Conservation (phyloP, 148 eudicot genomes). For the Pouteria glomerata region DNA sequence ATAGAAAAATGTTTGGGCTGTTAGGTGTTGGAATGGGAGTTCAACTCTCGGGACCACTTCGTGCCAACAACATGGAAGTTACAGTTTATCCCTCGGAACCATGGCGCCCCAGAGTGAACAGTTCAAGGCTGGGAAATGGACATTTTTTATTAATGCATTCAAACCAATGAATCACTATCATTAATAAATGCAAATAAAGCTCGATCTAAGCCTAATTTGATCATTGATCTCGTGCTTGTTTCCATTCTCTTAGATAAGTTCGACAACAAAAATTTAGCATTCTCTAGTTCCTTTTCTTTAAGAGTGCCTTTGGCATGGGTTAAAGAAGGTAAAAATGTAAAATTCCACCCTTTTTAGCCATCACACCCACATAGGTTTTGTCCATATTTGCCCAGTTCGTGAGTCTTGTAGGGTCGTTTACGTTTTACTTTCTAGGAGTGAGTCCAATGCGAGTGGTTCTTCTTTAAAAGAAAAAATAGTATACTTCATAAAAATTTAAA, state of each 20-base stretch:
- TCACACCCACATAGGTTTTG: too few relatives aligned
- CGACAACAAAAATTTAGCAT: neutral
- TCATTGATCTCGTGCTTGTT: neutral
- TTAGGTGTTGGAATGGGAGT: neutral
- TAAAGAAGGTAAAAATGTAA: too few relatives aligned
- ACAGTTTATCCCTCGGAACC: neutral
- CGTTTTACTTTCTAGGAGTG: too few relatives aligned
- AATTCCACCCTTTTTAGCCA: too few relatives aligned
- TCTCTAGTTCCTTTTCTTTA: neutral
- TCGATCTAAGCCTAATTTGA: neutral
- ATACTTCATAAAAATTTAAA: too few relatives aligned
- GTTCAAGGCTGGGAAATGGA: neutral
- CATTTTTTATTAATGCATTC: neutral
- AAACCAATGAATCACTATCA: too few relatives aligned
- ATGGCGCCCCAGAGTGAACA: neutral
- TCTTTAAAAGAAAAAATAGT: too few relatives aligned
- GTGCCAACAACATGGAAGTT: neutral
- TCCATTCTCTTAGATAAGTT: neutral
- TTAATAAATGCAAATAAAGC: too few relatives aligned
- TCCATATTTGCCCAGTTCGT: too few relatives aligned
- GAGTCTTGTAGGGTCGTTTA: too few relatives aligned
- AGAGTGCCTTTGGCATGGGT: too few relatives aligned
- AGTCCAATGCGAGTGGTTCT: too few relatives aligned
- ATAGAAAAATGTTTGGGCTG: neutral
- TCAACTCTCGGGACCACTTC: neutral